Evolutionary conservation across 257 asterid species (phyloP), one percentile per base, ranked within the genome.

Genomic region (Thymus mandschuricus): DNA sequence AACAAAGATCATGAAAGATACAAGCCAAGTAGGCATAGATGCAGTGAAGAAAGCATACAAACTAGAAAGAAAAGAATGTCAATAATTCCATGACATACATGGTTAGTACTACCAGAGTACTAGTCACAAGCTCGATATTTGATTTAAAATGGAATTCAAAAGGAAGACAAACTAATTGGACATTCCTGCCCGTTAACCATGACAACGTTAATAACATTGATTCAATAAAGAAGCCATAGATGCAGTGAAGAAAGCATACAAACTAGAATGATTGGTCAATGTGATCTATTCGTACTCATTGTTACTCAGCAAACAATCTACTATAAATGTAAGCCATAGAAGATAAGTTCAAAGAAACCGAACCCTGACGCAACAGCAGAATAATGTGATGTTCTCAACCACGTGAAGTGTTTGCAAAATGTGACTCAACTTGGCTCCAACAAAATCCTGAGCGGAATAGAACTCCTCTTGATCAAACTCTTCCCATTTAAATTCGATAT

Each of bases 241-340:
- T 1, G 8, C 30, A 6, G 15, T 8, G 15, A 15, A 51, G 30
- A 6, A 21, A 51, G 31, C 58, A 51, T 51, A 15, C 58, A 15
- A 51, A 6, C 58, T 6, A 15, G 11, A 51, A 51, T 21, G 31
- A 15, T 49, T 51, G 58, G 11, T 51, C 1, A 51, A 51, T 21
- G 58, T 51, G 58, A 15, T 51, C 58, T 15, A 15, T 6, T 51
- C 27, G 68, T 81, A 27, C n/a, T 28, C 60, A 8, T 55, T 28
- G 35, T 55, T 27, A 2, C 60, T 54, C 34, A 7, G 60, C 2
- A 15, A 4, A 1, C 6, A 51, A 51, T 7, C 31, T 21, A 21
- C 27, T 1, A 55, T 55, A 27, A 27, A 8, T 8, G 60, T 55
- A 55, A 55, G 60, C 35, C 60, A 28, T 27, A 28, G 60, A 28